These are phyloP conservation scores for Sphaerulina populicola DNA, from an alignment of 2,329 filamentous ascomycete species.

Conservation along the genomic window DNA sequence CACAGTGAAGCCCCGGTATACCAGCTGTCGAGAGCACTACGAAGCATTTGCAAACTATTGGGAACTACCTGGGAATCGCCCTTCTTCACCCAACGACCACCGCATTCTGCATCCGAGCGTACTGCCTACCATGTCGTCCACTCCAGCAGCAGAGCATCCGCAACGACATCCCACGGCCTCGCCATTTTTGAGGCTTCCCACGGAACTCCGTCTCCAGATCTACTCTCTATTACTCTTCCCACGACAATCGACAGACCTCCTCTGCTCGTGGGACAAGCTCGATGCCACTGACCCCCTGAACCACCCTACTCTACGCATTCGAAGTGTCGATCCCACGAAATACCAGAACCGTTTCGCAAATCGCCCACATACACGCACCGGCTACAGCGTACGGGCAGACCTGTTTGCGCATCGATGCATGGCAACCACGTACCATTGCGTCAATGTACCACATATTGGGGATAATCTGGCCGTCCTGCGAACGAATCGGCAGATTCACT, in stretches of 20 bases:
- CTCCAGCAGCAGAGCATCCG: constrained; percentile 5
- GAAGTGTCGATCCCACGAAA: constrained; percentile 37
- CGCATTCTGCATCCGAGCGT: constrained; percentile 15
- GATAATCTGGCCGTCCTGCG: constrained; percentile 26
- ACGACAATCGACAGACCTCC: constrained; percentile 23
- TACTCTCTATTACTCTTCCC: constrained; percentile 41
- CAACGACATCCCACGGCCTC: constrained; percentile 8
- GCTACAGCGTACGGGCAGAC: constrained; percentile 36
- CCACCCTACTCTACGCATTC: constrained; percentile 35
- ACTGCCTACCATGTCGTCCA: constrained; percentile 11
- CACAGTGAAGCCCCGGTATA: constrained; percentile 18
- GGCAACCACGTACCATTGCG: constrained; percentile 48
- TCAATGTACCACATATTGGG: constrained; percentile 36
- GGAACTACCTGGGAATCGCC: neutral
- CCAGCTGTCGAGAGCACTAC: constrained; percentile 22
- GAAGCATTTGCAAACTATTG: constrained; percentile 8
- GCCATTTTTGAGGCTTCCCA: constrained; percentile 38
- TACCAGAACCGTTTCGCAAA: constrained; percentile 23
- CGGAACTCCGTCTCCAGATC: constrained; percentile 42
- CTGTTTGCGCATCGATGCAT: constrained; percentile 38
- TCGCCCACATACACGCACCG: constrained; percentile 29
- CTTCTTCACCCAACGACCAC: constrained; percentile 8
- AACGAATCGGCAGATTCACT: constrained; percentile 40
- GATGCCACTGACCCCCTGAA: constrained; percentile 22
- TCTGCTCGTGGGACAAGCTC: constrained; percentile 27